Evolutionary conservation across 345 rosid species (phyloP), one percentile per base, ranked within the genome.

Genomic region (Euphorbia pulcherrima): DNA sequence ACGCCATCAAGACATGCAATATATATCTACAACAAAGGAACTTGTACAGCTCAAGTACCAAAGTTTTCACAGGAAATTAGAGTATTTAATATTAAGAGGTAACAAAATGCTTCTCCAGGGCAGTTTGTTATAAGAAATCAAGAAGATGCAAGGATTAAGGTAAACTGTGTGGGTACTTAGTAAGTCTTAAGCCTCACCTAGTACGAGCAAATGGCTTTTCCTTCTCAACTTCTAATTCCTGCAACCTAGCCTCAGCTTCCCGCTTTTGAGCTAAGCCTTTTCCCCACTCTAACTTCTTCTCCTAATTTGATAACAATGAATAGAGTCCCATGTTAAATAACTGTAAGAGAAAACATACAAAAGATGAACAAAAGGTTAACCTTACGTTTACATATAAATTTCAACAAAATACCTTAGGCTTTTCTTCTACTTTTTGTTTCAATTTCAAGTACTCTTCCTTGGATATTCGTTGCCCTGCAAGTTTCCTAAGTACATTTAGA

Each of bases 181-280:
- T 54, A 7, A 35, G 51, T 69, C 1, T 23, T 39, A 12, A 61
- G 47, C 44, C 62, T 68, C 83, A 90, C 98, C 92, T 89, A 64
- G 86, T 84, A 78, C 96, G 83, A 61, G 97, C 92, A 87, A 93
- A 93, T 21, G 96, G 97, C 78, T 82, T 89, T 21, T 85, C 90
- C 80, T 90, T 90, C 84, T 90, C 97, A 47, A 77, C 80, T 79
- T 93, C 96, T 68, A 93, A 64, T 62, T 90, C 97, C 56, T 74
- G 80, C 73, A 83, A 27, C 71, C 82, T 87, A 61, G 87, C 87
- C 77, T 93, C 97, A 47, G 87, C 90, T 79, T 89, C 92, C 29
- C 92, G 82, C 82, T 89, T 93, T 74, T 93, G 98, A 67, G 97
- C 90, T 83, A 93, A 82, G 68, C 98, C 98, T 79, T 93, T 84